Conservation (phyloP, 495 filamentous ascomycete species). For the Penicillium malachiteum region DNA sequence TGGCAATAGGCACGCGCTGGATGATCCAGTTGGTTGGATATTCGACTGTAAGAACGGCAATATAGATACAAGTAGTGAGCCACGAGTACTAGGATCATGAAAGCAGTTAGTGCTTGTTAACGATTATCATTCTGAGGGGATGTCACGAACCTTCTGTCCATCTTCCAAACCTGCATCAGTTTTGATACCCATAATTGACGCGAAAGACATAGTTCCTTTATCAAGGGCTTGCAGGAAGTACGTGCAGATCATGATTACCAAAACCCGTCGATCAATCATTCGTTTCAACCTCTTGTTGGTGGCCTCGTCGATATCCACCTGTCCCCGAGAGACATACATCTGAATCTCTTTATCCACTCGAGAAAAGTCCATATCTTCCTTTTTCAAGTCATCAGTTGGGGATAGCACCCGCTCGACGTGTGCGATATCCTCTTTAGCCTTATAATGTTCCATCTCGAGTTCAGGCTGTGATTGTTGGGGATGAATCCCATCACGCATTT, state of each 20-base stretch:
- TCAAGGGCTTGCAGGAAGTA: slow-evolving; percentile 76
- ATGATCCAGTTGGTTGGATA: slow-evolving; percentile 59
- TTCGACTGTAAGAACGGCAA: slow-evolving; percentile 54
- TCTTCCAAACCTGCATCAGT: slow-evolving; percentile 50
- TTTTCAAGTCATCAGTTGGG: slow-evolving; percentile 36
- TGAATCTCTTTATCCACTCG: slow-evolving; percentile 64
- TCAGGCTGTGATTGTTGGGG: background rate
- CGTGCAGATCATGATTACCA: slow-evolving; percentile 48
- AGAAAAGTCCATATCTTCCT: slow-evolving; percentile 50
- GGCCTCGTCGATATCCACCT: slow-evolving; percentile 52
- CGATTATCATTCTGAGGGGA: background rate
- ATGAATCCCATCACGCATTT: slow-evolving; percentile 9
- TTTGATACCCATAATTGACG: slow-evolving; percentile 67
- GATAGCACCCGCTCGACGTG: slow-evolving; percentile 50
- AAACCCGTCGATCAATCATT: slow-evolving; percentile 55
- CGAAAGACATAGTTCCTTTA: slow-evolving; percentile 68
- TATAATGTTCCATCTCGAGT: slow-evolving; percentile 16
- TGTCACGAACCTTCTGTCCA: slow-evolving; percentile 45
- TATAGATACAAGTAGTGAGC: slow-evolving; percentile 55
- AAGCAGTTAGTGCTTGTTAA: slow-evolving; percentile 1
- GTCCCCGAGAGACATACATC: slow-evolving; percentile 54
- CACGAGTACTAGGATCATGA: slow-evolving; percentile 43
- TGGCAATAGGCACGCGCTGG: slow-evolving; percentile 59
- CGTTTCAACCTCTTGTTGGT: slow-evolving; percentile 50
- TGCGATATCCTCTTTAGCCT: slow-evolving; percentile 39